Evolutionary conservation across 2,329 filamentous ascomycete genomes (phyloP).

Genomic region (Samsoniella hepiali): DNA sequence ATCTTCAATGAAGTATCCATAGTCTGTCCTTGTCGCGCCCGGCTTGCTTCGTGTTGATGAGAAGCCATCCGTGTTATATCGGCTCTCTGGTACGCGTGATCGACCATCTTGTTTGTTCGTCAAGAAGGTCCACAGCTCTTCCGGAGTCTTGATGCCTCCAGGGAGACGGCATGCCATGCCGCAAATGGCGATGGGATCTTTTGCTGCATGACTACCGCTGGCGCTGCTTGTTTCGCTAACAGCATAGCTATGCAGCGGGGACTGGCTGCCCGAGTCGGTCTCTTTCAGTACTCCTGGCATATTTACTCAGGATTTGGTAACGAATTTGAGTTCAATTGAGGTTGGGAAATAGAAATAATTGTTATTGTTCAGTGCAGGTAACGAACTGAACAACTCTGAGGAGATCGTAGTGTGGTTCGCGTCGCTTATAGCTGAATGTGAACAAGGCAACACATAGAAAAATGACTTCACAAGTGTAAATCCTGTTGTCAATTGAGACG

Average conservation of each 20-base stretch:
- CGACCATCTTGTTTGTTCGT: constrained; percentile 17
- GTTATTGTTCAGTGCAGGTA: not conserved
- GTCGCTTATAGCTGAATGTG: not conserved
- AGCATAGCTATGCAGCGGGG: not conserved
- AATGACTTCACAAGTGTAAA: not conserved
- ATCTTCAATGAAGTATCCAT: constrained; percentile 19
- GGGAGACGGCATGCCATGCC: constrained; percentile 21
- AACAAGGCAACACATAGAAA: not conserved
- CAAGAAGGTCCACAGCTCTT: constrained; percentile 20
- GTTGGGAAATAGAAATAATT: not conserved
- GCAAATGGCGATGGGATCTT: constrained; percentile 18
- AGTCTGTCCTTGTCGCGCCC: constrained; percentile 14
- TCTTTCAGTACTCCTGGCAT: not conserved
- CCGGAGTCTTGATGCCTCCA: constrained; percentile 14
- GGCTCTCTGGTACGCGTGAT: constrained; percentile 17
- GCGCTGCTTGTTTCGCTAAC: not conserved
- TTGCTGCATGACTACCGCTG: not conserved
- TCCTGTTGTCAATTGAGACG: not conserved
- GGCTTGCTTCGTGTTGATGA: constrained; percentile 8
- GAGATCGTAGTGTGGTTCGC: not conserved
- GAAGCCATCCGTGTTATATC: constrained; percentile 20
- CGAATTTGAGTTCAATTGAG: not conserved
- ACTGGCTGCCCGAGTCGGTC: not conserved
- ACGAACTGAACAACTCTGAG: not conserved
- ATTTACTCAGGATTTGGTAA: not conserved